phyloP scores from a whole-genome alignment of 805 yeast genomes.

The Saccharomyces mikatae region DNA sequence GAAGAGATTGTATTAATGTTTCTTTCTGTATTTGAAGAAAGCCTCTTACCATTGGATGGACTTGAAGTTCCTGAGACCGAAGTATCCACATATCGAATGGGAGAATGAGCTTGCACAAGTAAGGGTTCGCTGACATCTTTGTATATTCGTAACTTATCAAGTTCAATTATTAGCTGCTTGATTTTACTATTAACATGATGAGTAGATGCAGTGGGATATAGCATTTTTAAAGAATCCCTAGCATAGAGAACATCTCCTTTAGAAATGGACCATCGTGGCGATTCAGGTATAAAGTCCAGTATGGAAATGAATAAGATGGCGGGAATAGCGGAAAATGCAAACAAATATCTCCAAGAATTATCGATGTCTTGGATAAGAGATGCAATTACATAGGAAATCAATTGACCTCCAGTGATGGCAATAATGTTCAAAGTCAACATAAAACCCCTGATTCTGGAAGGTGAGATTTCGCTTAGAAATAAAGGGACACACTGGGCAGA shows the following conservation, averaged over 20 bases:
- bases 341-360: conserved; percentile 35
- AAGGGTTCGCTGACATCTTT: conserved; percentile 19
- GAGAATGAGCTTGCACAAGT: background rate
- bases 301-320: conserved; percentile 33
- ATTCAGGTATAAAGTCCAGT: conserved; percentile 42
- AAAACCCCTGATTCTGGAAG: conserved; percentile 34
- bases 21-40: background rate
- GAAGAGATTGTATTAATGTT: background rate
- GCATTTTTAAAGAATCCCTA: conserved; percentile 36
- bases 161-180: conserved; percentile 41
- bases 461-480: conserved; percentile 46
- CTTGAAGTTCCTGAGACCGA: conserved; percentile 1
- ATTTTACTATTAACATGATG: conserved; percentile 41
- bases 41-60: conserved; percentile 1
- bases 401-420: conserved; percentile 46
- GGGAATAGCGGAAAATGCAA: conserved; percentile 35
- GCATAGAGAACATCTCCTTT: conserved; percentile 30
- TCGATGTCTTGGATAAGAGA: conserved; percentile 18
- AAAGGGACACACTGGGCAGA: conserved; percentile 62
- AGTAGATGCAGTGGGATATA: conserved; percentile 37
- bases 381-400: conserved; percentile 37
- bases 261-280: conserved; percentile 39
- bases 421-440: conserved; percentile 34
- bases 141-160: conserved; percentile 26
- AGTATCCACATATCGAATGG: background rate